A percentile compares a stretch with the other conserved stretches of the same genome.
These are phyloP conservation scores for Rhodamnia argentea DNA, from an alignment of 345 rosid species.

Conservation along the genomic window DNA sequence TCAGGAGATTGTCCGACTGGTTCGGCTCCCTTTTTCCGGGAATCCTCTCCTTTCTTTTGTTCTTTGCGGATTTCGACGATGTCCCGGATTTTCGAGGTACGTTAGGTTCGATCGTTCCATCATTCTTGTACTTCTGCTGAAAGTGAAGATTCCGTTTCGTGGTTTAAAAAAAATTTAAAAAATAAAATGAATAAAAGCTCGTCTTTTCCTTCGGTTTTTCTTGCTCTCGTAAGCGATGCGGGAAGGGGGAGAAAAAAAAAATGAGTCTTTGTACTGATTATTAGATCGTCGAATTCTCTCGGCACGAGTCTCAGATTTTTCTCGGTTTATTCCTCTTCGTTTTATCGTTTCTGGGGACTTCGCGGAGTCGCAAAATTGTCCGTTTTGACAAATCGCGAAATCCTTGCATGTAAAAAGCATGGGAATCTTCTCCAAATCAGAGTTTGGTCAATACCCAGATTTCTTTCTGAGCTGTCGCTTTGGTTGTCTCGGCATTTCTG, in stretches of 20 bases:
- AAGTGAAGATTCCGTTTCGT: neutral
- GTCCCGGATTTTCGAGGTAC: slow-evolving; percentile 6
- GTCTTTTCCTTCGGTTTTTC: neutral
- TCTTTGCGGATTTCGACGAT: neutral
- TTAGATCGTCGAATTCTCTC: neutral
- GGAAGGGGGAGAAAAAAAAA: neutral
- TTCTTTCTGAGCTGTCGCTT: neutral
- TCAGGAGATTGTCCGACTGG: neutral
- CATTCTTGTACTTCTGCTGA: neutral
- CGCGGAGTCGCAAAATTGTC: neutral
- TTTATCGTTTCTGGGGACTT: neutral
- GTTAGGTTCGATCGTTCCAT: neutral
- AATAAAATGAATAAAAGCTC: neutral
- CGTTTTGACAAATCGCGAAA: neutral
- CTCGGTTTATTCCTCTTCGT: neutral
- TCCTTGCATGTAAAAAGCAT: neutral
- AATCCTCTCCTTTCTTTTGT: neutral
- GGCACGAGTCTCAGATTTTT: neutral
- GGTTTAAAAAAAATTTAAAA: no score
- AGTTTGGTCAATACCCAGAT: neutral
- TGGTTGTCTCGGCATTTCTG: neutral
- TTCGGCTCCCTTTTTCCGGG: neutral
- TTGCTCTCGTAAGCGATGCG: neutral
- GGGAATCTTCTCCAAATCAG: neutral
- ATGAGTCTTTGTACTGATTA: neutral